These are phyloP conservation scores for Cyberlindnera mycetangii DNA, from an alignment of 805 yeast species.

Conservation along the genomic window DNA sequence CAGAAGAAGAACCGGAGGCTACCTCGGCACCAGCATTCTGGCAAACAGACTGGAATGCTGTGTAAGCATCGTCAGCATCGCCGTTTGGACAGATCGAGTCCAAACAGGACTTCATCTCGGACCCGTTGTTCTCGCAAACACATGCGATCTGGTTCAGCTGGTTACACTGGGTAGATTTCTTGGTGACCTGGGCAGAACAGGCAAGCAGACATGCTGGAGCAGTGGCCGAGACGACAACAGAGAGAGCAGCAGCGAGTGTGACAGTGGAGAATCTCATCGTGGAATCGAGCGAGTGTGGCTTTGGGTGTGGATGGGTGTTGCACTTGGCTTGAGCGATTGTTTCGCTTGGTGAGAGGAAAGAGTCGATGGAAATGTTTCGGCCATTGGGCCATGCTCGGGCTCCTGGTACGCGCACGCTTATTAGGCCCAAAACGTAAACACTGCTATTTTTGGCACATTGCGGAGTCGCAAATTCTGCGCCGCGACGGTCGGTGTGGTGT, in stretches of 20 bases:
- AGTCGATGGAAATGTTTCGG: background rate
- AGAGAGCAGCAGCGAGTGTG: slow-evolving; percentile 18
- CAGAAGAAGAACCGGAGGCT: slow-evolving; percentile 32
- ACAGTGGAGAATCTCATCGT: slow-evolving; percentile 8
- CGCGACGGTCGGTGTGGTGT: background rate
- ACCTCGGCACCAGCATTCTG: slow-evolving; percentile 40
- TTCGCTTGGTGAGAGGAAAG: too few relatives aligned
- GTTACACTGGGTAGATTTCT: slow-evolving; percentile 49
- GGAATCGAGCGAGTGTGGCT: background rate
- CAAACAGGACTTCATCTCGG: slow-evolving; percentile 60
- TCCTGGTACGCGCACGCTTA: slow-evolving; percentile 10
- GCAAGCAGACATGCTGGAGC: slow-evolving; percentile 94
- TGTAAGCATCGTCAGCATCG: slow-evolving; percentile 53
- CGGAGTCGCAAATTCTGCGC: background rate
- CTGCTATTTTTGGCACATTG: slow-evolving; percentile 10
- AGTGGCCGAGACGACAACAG: slow-evolving; percentile 32
- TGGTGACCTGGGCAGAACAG: slow-evolving; percentile 72
- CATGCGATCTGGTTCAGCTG: slow-evolving; percentile 65
- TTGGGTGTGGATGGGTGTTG: background rate
- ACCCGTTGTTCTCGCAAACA: slow-evolving; percentile 57
- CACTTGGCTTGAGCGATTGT: too few relatives aligned
- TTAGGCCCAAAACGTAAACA: slow-evolving; percentile 11
- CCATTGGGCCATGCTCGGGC: background rate
- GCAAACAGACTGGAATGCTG: slow-evolving; percentile 56
- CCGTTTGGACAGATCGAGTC: slow-evolving; percentile 65